These are phyloP conservation scores for Colletotrichum aenigma DNA, from an alignment of 2,329 filamentous ascomycete species.

Conservation along the genomic window DNA sequence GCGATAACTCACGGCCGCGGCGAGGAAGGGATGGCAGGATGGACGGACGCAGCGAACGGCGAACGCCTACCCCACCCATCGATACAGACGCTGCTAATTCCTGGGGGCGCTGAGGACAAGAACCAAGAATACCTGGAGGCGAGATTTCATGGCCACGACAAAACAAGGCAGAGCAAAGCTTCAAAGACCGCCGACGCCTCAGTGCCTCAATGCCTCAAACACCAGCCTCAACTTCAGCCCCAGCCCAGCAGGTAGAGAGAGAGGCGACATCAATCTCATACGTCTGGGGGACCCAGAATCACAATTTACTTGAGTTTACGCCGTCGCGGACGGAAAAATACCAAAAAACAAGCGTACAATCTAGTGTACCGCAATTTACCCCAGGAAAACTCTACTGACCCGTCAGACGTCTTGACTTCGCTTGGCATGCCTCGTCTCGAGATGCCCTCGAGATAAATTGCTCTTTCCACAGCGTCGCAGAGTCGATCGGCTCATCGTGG, in stretches of 20 bases:
- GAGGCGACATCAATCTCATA: neutral
- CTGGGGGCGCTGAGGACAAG: neutral
- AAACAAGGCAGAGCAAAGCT: neutral
- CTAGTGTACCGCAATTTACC: neutral
- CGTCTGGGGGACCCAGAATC: neutral
- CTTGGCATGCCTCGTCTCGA: neutral
- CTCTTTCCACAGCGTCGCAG: neutral
- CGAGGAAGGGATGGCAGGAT: neutral
- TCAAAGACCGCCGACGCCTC: neutral
- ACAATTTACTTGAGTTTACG: slow-evolving; percentile 1
- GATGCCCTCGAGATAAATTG: slow-evolving; percentile 17
- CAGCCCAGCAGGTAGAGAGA: neutral
- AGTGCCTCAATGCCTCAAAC: neutral
- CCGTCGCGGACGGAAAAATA: neutral
- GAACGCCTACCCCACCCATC: neutral
- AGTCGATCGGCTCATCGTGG: neutral
- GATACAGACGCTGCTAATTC: neutral
- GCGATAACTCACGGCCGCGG: neutral
- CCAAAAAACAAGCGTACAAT: neutral
- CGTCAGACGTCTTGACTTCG: neutral
- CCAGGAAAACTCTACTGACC: neutral
- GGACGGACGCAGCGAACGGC: neutral
- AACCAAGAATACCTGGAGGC: neutral
- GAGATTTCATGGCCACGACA: neutral
- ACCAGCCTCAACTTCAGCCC: neutral